These are phyloP conservation scores for Rhynchospora pubera DNA, from an alignment of 176 grass and related monocot species.

Conservation along the genomic window DNA sequence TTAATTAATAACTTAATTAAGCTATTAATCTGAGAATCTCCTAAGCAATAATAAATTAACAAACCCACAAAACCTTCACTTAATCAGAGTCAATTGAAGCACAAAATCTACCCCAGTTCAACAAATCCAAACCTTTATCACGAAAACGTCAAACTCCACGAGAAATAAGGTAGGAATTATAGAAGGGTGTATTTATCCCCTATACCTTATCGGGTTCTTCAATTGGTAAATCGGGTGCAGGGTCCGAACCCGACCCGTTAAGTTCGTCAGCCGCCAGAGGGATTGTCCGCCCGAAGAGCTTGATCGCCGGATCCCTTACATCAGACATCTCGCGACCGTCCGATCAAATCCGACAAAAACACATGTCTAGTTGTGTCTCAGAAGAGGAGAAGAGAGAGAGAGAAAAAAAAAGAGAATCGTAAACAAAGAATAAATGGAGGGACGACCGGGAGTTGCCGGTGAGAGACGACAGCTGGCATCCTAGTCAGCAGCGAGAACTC, in stretches of 20 bases:
- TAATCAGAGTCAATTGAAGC: background rate
- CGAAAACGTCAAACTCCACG: background rate
- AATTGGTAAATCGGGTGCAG: background rate
- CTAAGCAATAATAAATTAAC: background rate
- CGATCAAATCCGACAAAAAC: slow-evolving; percentile 8
- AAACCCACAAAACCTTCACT: background rate
- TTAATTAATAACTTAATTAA: no score
- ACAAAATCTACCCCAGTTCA: background rate
- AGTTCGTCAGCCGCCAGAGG: slow-evolving; percentile 28
- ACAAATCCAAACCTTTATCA: slow-evolving; percentile 1
- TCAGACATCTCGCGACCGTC: slow-evolving; percentile 50
- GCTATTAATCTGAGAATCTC: background rate
- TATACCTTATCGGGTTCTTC: background rate
- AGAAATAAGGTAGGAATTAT: background rate
- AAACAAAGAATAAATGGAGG: slow-evolving; percentile 10
- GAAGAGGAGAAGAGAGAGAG: slow-evolving; percentile 13
- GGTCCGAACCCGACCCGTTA: slow-evolving; percentile 18
- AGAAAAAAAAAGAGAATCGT: background rate
- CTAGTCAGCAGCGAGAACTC: slow-evolving; percentile 6
- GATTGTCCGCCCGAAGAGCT: slow-evolving; percentile 81
- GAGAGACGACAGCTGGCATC: slow-evolving; percentile 14
- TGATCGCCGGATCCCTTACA: slow-evolving; percentile 65
- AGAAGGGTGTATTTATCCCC: background rate
- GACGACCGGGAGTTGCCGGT: slow-evolving; percentile 5
- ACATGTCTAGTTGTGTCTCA: background rate